phyloP scores from a whole-genome alignment of 1,284 basidiomycete species.

The Sparassis latifolia region DNA sequence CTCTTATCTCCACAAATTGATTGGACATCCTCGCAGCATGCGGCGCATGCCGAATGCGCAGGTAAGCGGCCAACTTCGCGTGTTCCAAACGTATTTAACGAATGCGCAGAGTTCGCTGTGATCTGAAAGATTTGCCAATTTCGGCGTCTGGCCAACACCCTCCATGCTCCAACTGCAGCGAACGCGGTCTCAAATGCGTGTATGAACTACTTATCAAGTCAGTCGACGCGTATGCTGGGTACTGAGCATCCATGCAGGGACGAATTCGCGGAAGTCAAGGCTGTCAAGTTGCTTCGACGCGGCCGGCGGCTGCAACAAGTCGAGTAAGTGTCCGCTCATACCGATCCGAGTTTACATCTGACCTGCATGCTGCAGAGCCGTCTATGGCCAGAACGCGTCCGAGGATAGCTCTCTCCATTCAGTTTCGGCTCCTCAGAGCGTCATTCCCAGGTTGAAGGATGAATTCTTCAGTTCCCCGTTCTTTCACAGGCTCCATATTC shows the following conservation, averaged over 20 bases:
- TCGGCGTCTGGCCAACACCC: slow-evolving; percentile 42
- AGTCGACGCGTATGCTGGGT: background rate
- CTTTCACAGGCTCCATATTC: slow-evolving; percentile 75
- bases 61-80: slow-evolving; percentile 33
- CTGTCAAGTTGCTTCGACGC: slow-evolving; percentile 76
- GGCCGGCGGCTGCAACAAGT: slow-evolving; percentile 83
- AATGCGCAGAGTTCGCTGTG: slow-evolving; percentile 62
- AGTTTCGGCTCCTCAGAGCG: slow-evolving; percentile 29
- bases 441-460: slow-evolving; percentile 64
- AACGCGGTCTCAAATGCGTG: slow-evolving; percentile 82
- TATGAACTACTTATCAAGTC: slow-evolving; percentile 32
- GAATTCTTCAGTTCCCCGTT: slow-evolving; percentile 81
- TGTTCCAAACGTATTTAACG: background rate
- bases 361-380: slow-evolving; percentile 24
- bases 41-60: slow-evolving; percentile 83
- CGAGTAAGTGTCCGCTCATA: slow-evolving; percentile 29
- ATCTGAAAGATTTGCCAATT: slow-evolving; percentile 67
- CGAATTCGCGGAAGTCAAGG: slow-evolving; percentile 83
- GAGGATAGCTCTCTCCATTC: slow-evolving; percentile 40
- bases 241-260: slow-evolving; percentile 43
- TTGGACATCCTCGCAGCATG: slow-evolving; percentile 56
- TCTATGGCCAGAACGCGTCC: slow-evolving; percentile 33
- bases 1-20: slow-evolving; percentile 5
- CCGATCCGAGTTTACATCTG: slow-evolving; percentile 4
- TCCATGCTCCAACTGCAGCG: slow-evolving; percentile 81